Percentiles rank a stretch among this genome's conserved stretches.
Conservation (phyloP, 2,329 filamentous ascomycete genomes). For the Ophiostoma australiae region DNA sequence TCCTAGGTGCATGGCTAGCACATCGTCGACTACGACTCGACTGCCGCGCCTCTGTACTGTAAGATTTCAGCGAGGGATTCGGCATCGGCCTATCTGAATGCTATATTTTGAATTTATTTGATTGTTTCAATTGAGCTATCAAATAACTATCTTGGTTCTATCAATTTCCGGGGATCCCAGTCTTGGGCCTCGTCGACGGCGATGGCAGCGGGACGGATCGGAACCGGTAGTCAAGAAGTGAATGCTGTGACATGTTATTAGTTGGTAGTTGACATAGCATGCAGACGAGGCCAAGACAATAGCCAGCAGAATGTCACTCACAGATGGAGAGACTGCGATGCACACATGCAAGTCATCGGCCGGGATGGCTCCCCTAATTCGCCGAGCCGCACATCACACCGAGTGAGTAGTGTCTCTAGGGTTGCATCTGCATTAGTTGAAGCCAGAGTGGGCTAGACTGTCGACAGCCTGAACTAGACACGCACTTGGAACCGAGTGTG, state of each 20-base stretch:
- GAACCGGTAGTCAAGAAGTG: neutral
- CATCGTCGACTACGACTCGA: neutral
- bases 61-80: neutral
- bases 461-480: neutral
- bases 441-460: neutral
- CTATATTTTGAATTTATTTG: no score
- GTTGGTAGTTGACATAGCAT: no score
- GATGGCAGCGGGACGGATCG: neutral
- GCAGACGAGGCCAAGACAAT: no score
- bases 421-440: neutral
- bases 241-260: no score
- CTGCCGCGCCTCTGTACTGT: neutral
- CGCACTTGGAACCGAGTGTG: neutral
- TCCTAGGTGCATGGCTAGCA: neutral
- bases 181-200: neutral
- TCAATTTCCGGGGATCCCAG: neutral
- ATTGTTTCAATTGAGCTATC: no score
- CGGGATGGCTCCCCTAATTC: neutral
- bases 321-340: neutral
- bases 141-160: no score
- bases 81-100: neutral
- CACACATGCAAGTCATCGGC: neutral
- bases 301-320: no score
- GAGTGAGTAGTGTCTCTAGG: neutral
- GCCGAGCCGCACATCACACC: conserved; percentile 7